phyloP scores from a whole-genome alignment of 768 basidiomycete species.

The Butyriboletus loyo region DNA sequence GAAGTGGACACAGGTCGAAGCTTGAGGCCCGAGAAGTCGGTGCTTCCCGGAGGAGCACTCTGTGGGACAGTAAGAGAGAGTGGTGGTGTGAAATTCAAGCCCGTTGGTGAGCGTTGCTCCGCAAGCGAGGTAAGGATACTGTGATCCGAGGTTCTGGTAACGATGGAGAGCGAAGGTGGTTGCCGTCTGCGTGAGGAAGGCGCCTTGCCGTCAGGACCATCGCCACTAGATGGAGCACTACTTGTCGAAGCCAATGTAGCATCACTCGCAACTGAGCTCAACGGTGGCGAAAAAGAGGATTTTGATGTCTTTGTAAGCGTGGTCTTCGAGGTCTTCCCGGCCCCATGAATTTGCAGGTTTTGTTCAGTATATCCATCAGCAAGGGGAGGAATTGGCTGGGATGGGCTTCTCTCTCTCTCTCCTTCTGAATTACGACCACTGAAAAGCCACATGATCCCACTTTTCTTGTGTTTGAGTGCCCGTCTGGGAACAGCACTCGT shows the following conservation, averaged over 20 bases:
- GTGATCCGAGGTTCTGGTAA: slow-evolving; percentile 22
- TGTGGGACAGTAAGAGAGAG: slow-evolving; percentile 36
- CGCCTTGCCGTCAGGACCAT: slow-evolving; percentile 19
- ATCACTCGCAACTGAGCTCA: slow-evolving; percentile 20
- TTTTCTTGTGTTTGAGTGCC: slow-evolving; percentile 70
- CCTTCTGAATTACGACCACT: slow-evolving; percentile 41
- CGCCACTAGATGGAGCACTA: slow-evolving; percentile 3
- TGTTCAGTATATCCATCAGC: slow-evolving; percentile 36
- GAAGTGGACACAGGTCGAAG: slow-evolving; percentile 73
- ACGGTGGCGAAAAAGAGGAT: slow-evolving; percentile 38
- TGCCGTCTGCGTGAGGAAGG: slow-evolving; percentile 27
- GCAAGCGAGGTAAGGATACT: slow-evolving; percentile 9
- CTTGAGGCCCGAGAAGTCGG: slow-evolving; percentile 63
- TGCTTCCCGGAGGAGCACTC: slow-evolving; percentile 64
- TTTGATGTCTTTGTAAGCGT: slow-evolving; percentile 38
- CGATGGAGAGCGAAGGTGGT: slow-evolving; percentile 30
- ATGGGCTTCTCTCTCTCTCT: slow-evolving; percentile 37
- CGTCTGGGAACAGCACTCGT: slow-evolving; percentile 35
- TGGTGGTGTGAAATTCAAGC: slow-evolving; percentile 10
- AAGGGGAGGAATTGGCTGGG: slow-evolving; percentile 58
- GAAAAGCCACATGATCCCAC: slow-evolving; percentile 78
- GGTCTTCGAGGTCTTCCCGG: slow-evolving; percentile 30
- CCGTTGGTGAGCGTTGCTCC: slow-evolving; percentile 10
- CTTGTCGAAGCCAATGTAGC: slow-evolving; percentile 15
- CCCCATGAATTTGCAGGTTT: slow-evolving; percentile 18